Base-by-base conservation (phyloP, 768 basidiomycete genomes). In the Kwoniella botswanensis region DNA sequence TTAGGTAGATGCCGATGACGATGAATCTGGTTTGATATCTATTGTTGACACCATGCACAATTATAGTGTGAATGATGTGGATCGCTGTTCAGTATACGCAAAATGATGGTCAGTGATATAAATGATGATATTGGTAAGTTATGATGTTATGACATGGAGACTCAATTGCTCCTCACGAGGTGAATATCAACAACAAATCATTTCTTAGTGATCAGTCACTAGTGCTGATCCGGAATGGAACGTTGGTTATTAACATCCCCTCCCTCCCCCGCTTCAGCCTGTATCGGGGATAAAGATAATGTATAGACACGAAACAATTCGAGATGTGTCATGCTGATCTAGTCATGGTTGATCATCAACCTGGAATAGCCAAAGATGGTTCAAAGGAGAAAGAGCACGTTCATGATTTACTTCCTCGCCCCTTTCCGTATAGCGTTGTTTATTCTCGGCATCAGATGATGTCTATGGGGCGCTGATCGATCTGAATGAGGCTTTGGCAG, bases 271-370 rank as follows among this genome's bases (percentile, higher is more conserved):
- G 18, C 21, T 24, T 15, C 18, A 26, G 21, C 26, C 3, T 35
- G 13, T 58, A 58, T 21, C 57, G 57, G 21, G 15, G 17, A 58
- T 1, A 35, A 3, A 21, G 12, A 22, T 56, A 56, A 6, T n/a
- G 46, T 50, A 58, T 35, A 4, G 18, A 26, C 7, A 58, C 41
- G 57, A 58, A 58, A 58, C 57, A 24, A 21, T 35, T 58, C 26
- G 26, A 58, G 22, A 35, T 50, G 15, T 58, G 29, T 58, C 35
- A 58, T 58, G 57, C 18, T 58, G 57, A 58, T 58, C 26, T 35
- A 15, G 9, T 6, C 46, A 13, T 18, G 18, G 18, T 3, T 50
- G 46, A 13, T 50, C 35, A 18, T 50, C 12, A 50, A 13, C 12
- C 13, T 50, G 46, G 18, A 18, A 50, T 50, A 18, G 18, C 18